Conservation (phyloP, 495 filamentous ascomycete genomes). For the Amphirosellinia nigrospora region DNA sequence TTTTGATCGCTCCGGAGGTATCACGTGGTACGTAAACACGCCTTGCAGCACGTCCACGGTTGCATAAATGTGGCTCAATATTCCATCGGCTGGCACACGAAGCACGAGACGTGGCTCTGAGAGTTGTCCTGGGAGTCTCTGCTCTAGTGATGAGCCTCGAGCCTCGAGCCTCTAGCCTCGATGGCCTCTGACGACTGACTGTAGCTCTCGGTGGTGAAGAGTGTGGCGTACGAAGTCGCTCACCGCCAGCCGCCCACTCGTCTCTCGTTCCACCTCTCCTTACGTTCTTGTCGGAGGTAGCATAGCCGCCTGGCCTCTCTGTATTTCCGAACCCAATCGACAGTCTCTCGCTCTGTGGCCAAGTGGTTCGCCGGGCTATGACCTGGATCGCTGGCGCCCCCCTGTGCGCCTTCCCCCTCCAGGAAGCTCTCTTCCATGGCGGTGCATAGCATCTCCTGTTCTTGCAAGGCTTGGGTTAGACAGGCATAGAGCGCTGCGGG, state of each 20-base stretch:
- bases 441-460: conserved; percentile 81
- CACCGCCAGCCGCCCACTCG: conserved; percentile 90
- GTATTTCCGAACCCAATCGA: conserved; percentile 82
- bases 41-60: neutral
- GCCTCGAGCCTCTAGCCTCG: neutral
- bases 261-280: conserved; percentile 93
- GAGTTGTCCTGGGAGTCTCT: neutral
- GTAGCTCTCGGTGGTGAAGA: neutral
- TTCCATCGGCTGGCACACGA: neutral
- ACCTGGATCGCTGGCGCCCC: conserved; percentile 42
- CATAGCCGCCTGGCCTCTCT: conserved; percentile 75
- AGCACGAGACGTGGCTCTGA: neutral
- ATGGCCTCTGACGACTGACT: neutral
- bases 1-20: neutral
- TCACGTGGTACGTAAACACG: neutral
- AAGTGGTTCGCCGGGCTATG: conserved; percentile 35
- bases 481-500: conserved; percentile 83
- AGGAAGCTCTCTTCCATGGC: conserved; percentile 92
- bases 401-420: conserved; percentile 52
- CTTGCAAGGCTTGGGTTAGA: conserved; percentile 72
- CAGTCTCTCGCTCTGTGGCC: conserved; percentile 77
- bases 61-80: neutral
- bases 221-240: neutral
- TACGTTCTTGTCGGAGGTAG: conserved; percentile 78
- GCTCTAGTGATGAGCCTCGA: neutral